Base-by-base conservation (phyloP, 2,329 filamentous ascomycete genomes). In the Pseudogymnoascus pannorum region DNA sequence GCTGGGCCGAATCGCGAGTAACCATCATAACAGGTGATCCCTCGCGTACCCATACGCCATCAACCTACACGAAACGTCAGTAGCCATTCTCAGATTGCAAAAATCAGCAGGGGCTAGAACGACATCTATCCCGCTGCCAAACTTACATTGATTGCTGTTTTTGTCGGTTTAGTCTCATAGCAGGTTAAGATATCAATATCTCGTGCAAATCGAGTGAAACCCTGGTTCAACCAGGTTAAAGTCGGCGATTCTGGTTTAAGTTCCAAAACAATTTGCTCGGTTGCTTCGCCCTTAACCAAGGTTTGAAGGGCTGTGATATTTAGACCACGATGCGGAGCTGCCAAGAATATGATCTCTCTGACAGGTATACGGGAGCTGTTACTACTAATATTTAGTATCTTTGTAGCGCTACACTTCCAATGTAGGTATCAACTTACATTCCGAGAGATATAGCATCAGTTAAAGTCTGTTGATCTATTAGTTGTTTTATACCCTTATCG, bases 271-370 rank as follows among this genome's bases (percentile, higher is more conserved):
- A 69, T 33, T 5, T 60, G 44, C 40, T 63, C 61, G 11, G 60
- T 64, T 7, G 67, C 59, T 54, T 64, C 36, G 8, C 62, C 60
- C 33, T 64, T 65, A 7, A 68, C 68, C 7, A 70, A 58, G 7
- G 61, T 65, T 24, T 65, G 38, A 4, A 70, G 57, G 14, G 67
- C 64, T 14, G 59, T 58, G 6, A 60, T 65, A 9, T 70, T 48
- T 3, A 69, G 57, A n/a, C 68, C 68, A 16, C 63, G 58, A 61
- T 69, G 66, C 3, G 68, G 68, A 16, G 64, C 65, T 2, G 62
- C 68, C 11, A 69, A 61, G 33, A 70, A 69, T 31, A 70, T 58
- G 12, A 69, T 58, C 5, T 44, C 35, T 12, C 61, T 54, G 6
- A 66, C 64, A 1, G 33, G 44, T 26, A 62, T 51, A 18, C 24